Evolutionary conservation across 129 eudicot species (phyloP), one percentile per base, ranked within the genome.

Genomic region (Gnaphalium uliginosum): DNA sequence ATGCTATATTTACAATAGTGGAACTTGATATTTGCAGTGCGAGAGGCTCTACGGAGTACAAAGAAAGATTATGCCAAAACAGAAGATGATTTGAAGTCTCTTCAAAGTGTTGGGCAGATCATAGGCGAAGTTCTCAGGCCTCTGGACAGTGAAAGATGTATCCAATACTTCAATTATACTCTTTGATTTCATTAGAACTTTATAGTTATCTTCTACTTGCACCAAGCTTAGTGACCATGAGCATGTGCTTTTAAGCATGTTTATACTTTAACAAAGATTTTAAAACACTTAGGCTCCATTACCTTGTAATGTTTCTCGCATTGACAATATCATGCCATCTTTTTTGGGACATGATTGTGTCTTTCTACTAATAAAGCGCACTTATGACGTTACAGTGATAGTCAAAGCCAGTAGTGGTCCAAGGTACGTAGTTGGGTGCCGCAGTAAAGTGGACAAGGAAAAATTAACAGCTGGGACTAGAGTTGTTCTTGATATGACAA

Each of bases 321-420:
- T 4, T 29, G 29, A 27, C 41, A 39, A 60, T 60, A 25, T 5
- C 66, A 8, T 17, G 15, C 7, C 56, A 33, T n/a, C 61, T 18
- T 62, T 24, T 68, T 21, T 48, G 23, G 8, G 41, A 18, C 51
- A 50, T 41, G 39, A 71, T 61, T 21, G 50, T 25, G 6, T 30
- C 27, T 10, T 58, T 23, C 22, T 71, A 2, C 60, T 37, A 18
- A 67, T 54, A 46, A 68, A 27, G 46, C 13, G 9, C 56, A 1
- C 29, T 33, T 77, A 64, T 85, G 19, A 59, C 54, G 15, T 84
- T 63, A 63, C 43, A 63, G 68, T 63, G 68, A 63, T 95, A 72
- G 99, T 95, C 37, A 95, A 95, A 84, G 99, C 99, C 37, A 93
- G 98, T 66, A 93, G 97, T 69, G 98, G 98, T 66, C 98, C 99